These are phyloP conservation scores for Fusarium scirpi DNA, from an alignment of 2,329 filamentous ascomycete species.

Conservation along the genomic window DNA sequence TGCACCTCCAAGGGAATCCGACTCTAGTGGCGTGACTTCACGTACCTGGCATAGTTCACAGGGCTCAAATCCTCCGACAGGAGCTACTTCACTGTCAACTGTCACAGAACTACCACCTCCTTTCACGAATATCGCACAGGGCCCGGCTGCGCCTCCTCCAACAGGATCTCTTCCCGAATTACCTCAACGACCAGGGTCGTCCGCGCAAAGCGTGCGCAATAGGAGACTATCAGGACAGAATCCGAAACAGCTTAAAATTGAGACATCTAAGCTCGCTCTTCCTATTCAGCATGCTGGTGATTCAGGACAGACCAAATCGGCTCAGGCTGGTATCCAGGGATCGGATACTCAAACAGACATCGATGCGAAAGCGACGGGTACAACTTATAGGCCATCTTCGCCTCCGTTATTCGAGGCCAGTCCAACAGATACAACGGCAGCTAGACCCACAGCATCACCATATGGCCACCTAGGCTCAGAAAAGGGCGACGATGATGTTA, in stretches of 20 bases:
- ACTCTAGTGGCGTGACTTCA: slow-evolving; percentile 82
- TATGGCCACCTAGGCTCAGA: slow-evolving; percentile 50
- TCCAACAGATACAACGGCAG: slow-evolving; percentile 44
- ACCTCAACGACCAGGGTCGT: slow-evolving; percentile 52
- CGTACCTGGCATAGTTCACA: slow-evolving; percentile 85
- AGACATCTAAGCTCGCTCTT: slow-evolving; percentile 67
- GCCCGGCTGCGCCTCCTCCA: slow-evolving; percentile 61
- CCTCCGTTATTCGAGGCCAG: slow-evolving; percentile 46
- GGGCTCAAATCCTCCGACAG: slow-evolving; percentile 71
- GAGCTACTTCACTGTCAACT: slow-evolving; percentile 65
- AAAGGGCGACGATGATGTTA: slow-evolving; percentile 55
- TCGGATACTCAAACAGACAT: slow-evolving; percentile 5
- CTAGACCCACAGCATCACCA: slow-evolving; percentile 47
- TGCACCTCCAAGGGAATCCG: slow-evolving; percentile 79
- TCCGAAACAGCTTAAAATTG: slow-evolving; percentile 86
- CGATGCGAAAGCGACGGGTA: slow-evolving; percentile 18
- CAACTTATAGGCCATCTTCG: slow-evolving; percentile 42
- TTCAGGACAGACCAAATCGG: slow-evolving; percentile 30
- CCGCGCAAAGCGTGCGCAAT: slow-evolving; percentile 72
- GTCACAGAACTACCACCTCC: slow-evolving; percentile 70
- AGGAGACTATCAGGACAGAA: slow-evolving; percentile 85
- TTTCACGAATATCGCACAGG: slow-evolving; percentile 33
- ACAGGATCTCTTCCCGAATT: slow-evolving; percentile 60
- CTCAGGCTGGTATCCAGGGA: slow-evolving; percentile 22
- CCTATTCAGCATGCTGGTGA: slow-evolving; percentile 31